A percentile compares a stretch with the other conserved stretches of the same genome.
Evolutionary conservation across 163 green algal genomes (phyloP).

Genomic region (Scenedesmus sp.): DNA sequence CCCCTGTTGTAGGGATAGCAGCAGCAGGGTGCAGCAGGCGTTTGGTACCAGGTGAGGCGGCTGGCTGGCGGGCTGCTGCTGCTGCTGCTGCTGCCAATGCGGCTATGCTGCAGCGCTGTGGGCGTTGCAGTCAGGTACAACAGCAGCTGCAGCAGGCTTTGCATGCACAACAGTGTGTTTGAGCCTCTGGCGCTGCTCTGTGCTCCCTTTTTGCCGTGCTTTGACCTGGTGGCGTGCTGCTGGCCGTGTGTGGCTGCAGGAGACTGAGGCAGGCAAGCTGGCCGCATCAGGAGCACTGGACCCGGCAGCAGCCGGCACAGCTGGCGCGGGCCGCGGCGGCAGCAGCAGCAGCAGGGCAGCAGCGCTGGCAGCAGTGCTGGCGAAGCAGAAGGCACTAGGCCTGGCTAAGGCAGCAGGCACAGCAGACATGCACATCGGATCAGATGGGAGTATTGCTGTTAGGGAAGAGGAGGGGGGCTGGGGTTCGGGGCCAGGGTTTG

Average conservation of each 20-base stretch:
- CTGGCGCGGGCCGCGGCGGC: background rate
- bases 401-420: constrained; percentile 53
- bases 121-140: no score
- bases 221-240: background rate
- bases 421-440: constrained; percentile 38
- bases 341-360: background rate
- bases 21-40: background rate
- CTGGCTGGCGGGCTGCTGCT: no score
- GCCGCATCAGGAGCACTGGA: constrained; percentile 37
- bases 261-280: background rate
- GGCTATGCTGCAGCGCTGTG: background rate
- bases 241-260: background rate
- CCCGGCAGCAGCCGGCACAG: background rate
- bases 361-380: constrained; percentile 47
- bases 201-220: background rate
- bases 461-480: background rate
- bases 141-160: no score
- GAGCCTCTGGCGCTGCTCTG: no score
- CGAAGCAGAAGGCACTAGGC: constrained; percentile 56
- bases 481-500: constrained; percentile 7
- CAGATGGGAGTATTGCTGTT: constrained; percentile 25
- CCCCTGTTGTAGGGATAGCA: no score
- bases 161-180: no score
- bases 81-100: background rate
- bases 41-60: background rate